Conservation (phyloP, 106 monocot species). For the Vanilla planifolia region DNA sequence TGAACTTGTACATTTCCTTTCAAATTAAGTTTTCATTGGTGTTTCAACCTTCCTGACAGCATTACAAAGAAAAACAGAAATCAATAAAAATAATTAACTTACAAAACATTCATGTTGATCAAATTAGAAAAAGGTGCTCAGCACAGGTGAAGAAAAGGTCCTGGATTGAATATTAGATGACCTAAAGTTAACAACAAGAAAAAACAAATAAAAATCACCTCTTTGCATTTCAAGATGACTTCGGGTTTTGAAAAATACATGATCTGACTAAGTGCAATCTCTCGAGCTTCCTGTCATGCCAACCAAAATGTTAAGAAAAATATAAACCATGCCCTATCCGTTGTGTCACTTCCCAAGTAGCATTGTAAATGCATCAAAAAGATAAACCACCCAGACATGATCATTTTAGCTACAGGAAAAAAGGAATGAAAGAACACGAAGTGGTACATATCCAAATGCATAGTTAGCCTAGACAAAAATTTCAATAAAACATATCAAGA, state of each 20-base stretch:
- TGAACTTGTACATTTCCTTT: too few relatives aligned
- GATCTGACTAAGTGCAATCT: slow-evolving; percentile 51
- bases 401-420: too few relatives aligned
- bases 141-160: background rate
- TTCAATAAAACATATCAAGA: too few relatives aligned
- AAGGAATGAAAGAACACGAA: too few relatives aligned
- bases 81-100: background rate
- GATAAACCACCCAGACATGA: too few relatives aligned
- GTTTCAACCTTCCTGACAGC: too few relatives aligned
- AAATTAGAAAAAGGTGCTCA: background rate
- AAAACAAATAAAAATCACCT: slow-evolving; percentile 39
- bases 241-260: slow-evolving; percentile 43
- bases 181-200: background rate
- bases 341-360: background rate
- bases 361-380: background rate
- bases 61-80: too few relatives aligned
- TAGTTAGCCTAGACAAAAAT: too few relatives aligned
- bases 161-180: background rate
- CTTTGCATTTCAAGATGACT: slow-evolving; percentile 69
- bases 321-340: background rate
- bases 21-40: too few relatives aligned
- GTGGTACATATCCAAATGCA: too few relatives aligned
- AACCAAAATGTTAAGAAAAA: slow-evolving; percentile 5
- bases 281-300: slow-evolving; percentile 68
- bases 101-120: background rate